Evolutionary conservation across 345 rosid species (phyloP), one percentile per base, ranked within the genome.

Genomic region (Acer campestre): DNA sequence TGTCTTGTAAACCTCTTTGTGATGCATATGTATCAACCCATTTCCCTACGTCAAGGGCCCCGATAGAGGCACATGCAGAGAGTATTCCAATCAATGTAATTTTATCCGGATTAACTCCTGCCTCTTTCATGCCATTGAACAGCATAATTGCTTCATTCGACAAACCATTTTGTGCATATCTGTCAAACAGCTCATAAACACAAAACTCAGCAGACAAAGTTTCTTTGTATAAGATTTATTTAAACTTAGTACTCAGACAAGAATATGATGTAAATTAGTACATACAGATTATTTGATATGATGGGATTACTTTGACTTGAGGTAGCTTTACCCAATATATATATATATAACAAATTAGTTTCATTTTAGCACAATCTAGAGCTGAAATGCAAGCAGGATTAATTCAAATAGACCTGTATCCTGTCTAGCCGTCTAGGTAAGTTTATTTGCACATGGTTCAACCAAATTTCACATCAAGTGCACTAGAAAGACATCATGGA

Each of bases 161-260:
- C 83, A 78, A 84, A 75, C 98, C 98, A 75, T 88, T 93, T 82
- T 95, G 98, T 7, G 95, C 90, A 83, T 89, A 93, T 66, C 97
- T 94, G 84, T 76, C 9, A 80, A 48, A 72, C 10, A 63, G 79
- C 51, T 58, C 67, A 56, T 70, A 48, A 55, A 25, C 63, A 44
- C 48, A 51, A 8, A 76, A 61, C 59, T 38, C 74, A 58, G 27
- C 23, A 74, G 66, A 63, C 11, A 62, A 5, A 20, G 61, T 16
- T 35, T 74, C 68, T 73, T 62, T 10, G 14, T 53, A 53, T n/a
- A 68, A 62, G 18, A 71, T 23, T 55, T 20, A 71, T 40, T 16
- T 48, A 48, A 67, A 29, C 20, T 69, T 64, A 13, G 17, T 18
- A 35, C 17, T 31, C 40, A 29, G 10, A 14, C 61, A 63, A 27